These are phyloP conservation scores for Clarireedia hainanense DNA, from an alignment of 2,329 filamentous ascomycete genomes.

Conservation along the genomic window DNA sequence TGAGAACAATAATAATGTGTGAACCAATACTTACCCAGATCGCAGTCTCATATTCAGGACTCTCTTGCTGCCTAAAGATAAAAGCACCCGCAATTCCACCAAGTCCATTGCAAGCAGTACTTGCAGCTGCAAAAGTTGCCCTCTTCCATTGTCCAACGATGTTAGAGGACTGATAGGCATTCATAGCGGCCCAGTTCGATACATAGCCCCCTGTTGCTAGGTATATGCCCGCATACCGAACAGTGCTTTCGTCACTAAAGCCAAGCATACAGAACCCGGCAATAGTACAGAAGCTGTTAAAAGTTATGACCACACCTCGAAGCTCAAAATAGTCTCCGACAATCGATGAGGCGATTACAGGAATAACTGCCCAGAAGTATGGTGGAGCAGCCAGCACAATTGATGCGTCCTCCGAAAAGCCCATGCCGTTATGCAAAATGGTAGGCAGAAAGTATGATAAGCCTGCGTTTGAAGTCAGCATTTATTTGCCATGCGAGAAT, in stretches of 20 bases:
- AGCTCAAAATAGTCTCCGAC: constrained; percentile 51
- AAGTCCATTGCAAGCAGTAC: constrained; percentile 71
- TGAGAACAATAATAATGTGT: constrained; percentile 48
- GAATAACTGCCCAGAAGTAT: constrained; percentile 40
- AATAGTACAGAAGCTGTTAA: constrained; percentile 26
- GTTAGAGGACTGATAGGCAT: constrained; percentile 83
- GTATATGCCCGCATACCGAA: constrained; percentile 32
- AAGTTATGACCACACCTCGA: constrained; percentile 26
- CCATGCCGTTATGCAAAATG: constrained; percentile 54
- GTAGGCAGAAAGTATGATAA: constrained; percentile 76
- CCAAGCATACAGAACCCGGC: constrained; percentile 27
- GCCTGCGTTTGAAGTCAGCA: constrained; percentile 30
- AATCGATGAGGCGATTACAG: constrained; percentile 40
- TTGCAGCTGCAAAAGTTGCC: constrained; percentile 67
- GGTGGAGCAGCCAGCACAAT: constrained; percentile 50
- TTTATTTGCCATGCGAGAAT: background rate
- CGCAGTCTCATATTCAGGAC: constrained; percentile 55
- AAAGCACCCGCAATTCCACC: constrained; percentile 72
- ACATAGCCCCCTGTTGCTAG: constrained; percentile 62
- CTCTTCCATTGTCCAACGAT: constrained; percentile 86
- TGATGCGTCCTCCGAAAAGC: constrained; percentile 42
- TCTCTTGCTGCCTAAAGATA: constrained; percentile 53
- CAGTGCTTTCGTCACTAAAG: constrained; percentile 21
- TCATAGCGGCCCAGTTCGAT: constrained; percentile 67
- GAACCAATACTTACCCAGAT: constrained; percentile 62